These are phyloP conservation scores for Rachicladosporium sp. DNA, from an alignment of 2,329 filamentous ascomycete species.

Conservation along the genomic window DNA sequence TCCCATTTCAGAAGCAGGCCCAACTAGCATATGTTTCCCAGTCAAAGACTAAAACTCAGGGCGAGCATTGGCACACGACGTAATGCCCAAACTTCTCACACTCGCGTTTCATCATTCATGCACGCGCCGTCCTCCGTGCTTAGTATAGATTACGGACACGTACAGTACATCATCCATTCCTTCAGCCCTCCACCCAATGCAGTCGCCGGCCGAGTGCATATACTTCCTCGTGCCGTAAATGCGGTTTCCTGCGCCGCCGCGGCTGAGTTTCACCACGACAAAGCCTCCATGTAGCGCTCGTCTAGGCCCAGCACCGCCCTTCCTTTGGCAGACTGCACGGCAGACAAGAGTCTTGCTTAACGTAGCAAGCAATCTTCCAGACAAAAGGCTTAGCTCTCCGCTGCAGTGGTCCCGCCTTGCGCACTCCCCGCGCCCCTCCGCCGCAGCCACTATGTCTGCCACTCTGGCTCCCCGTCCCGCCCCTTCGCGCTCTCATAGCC, in stretches of 20 bases:
- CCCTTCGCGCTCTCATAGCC: slow-evolving; percentile 22
- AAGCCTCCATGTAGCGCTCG: slow-evolving; percentile 2
- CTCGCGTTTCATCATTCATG: not conserved
- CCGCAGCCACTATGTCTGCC: too few species aligned
- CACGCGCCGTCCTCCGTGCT: too few species aligned
- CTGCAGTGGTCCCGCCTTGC: slow-evolving; percentile 23
- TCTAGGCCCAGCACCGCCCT: not conserved
- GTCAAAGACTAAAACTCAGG: too few species aligned
- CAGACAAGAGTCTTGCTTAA: slow-evolving; percentile 6
- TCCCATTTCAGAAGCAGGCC: too few species aligned
- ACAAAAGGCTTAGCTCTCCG: slow-evolving; percentile 9
- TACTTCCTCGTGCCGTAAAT: slow-evolving; percentile 1
- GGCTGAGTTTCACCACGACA: slow-evolving; percentile 3
- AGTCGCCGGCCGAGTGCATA: too few species aligned
- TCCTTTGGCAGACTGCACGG: not conserved
- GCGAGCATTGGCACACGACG: too few species aligned
- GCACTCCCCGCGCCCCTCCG: slow-evolving; percentile 15
- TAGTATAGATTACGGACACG: too few species aligned
- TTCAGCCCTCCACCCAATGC: too few species aligned
- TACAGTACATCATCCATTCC: too few species aligned
- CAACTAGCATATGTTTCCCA: too few species aligned
- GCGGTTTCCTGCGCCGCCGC: slow-evolving; percentile 3
- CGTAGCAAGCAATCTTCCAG: slow-evolving; percentile 1
- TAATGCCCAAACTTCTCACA: not conserved
- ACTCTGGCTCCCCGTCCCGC: too few species aligned